phyloP scores from a whole-genome alignment of 306 rosid genomes.

The Medicago truncatula region DNA sequence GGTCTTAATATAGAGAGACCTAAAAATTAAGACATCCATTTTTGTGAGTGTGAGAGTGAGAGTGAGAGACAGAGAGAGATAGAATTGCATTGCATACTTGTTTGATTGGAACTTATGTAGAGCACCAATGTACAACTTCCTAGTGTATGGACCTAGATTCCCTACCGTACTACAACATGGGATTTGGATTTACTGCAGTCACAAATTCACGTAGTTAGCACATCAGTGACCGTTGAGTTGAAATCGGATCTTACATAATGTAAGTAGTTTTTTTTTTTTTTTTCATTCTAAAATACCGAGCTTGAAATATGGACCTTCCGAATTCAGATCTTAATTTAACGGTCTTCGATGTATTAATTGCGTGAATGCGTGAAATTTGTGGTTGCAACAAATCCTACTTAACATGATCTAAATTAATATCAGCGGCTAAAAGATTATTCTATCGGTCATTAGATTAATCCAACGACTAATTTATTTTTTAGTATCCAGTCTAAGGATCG shows the following conservation, averaged over 20 bases:
- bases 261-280: neutral
- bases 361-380: neutral
- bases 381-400: too few species aligned
- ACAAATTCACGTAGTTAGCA: neutral
- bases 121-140: constrained; percentile 52
- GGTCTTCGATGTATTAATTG: neutral
- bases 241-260: neutral
- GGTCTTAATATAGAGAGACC: constrained; percentile 75
- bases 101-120: constrained; percentile 59
- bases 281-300: neutral
- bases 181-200: neutral
- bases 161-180: neutral
- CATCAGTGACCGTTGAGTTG: neutral
- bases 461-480: too few species aligned
- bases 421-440: too few species aligned
- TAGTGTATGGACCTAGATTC: constrained; percentile 10
- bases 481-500: too few species aligned
- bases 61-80: constrained; percentile 43
- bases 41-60: constrained; percentile 32
- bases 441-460: too few species aligned
- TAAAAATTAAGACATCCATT: constrained; percentile 54
- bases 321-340: neutral
- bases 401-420: too few species aligned
- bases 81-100: constrained; percentile 35
- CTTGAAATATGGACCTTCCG: neutral